phyloP scores from a whole-genome alignment of 2,329 filamentous ascomycete species.

The Drechslera avenae region DNA sequence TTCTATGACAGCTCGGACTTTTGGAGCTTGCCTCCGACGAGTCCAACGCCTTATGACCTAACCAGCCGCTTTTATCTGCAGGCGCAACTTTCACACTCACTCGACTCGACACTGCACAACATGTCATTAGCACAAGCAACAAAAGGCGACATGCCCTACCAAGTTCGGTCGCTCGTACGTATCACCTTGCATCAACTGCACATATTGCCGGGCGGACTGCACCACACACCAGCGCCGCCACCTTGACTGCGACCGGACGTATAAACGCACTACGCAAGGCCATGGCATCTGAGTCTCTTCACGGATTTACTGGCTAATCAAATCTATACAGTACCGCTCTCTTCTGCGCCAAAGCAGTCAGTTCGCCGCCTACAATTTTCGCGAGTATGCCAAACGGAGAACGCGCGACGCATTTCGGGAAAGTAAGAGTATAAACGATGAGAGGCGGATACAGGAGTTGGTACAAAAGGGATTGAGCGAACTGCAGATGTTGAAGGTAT shows the following conservation, averaged over 20 bases:
- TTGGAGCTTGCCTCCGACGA: constrained; percentile 34
- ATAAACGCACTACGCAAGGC: background rate
- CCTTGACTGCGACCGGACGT: background rate
- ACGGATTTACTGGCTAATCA: constrained; percentile 6
- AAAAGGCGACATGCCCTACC: constrained; percentile 47
- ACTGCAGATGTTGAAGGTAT: constrained; percentile 87
- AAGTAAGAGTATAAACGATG: constrained; percentile 73
- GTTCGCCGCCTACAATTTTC: constrained; percentile 95
- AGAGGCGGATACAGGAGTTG: constrained; percentile 80
- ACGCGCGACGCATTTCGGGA: constrained; percentile 91
- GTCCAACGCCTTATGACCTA: constrained; percentile 40
- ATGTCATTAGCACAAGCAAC: constrained; percentile 46
- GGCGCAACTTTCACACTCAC: constrained; percentile 33
- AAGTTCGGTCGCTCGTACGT: constrained; percentile 50
- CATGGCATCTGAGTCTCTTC: background rate
- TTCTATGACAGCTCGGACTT: constrained; percentile 33
- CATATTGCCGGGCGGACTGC: background rate
- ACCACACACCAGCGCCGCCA: background rate
- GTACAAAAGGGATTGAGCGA: constrained; percentile 87
- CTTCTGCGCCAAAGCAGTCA: constrained; percentile 83
- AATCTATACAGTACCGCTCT: constrained; percentile 77
- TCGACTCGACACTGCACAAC: constrained; percentile 11
- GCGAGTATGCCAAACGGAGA: constrained; percentile 91
- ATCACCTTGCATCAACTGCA: background rate
- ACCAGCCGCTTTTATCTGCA: constrained; percentile 44